Evolutionary conservation across 176 grass and related monocot species (phyloP), one percentile per base, ranked within the genome.

Genomic region (Cymbopogon citratus): DNA sequence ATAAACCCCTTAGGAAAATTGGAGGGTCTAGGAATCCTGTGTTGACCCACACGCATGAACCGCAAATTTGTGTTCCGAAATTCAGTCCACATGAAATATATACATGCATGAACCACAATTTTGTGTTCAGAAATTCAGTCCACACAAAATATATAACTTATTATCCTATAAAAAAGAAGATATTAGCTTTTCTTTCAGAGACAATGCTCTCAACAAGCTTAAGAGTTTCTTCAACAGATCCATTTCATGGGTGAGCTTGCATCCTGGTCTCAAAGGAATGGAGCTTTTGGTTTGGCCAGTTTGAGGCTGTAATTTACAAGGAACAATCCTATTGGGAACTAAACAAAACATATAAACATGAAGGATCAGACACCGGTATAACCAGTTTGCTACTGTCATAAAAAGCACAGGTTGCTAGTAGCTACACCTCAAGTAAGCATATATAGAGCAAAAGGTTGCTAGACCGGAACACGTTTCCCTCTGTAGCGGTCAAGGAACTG

Each of bases 401-500:
- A 63, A 73, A 75, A 60, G 24, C 59, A 60, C 62, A 63, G 71
- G 16, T n/a, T 48, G 70, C 85, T 66, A 84, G 43, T 43, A 60
- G 52, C 81, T 66, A 77, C 52, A 76, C 15, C 36, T 57, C 51
- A 87, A 38, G 45, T 49, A 78, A 60, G 23, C 60, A 66, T 39
- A 28, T 31, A 14, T 51, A 51, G 0, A 0, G 12, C 36, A 23
- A 48, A 14, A 71, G 28, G 13, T 72, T n/a, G 52, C 80, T 91
- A 95, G 16, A 98, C 95, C 0, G 95, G 95, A 62, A 95, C 95
- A 28, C 95, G 87, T 73, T 92, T 98, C 63, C 91, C 90, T 91
- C 95, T 87, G 68, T 95, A 91, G 13, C 90, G 92, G 57, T 92
- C 93, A 68, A 98, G 80, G 76, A 98, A 86, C 95, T 98, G 88